phyloP scores from a whole-genome alignment of 805 yeast species.

The Kodamaea hsintzibuensis region DNA sequence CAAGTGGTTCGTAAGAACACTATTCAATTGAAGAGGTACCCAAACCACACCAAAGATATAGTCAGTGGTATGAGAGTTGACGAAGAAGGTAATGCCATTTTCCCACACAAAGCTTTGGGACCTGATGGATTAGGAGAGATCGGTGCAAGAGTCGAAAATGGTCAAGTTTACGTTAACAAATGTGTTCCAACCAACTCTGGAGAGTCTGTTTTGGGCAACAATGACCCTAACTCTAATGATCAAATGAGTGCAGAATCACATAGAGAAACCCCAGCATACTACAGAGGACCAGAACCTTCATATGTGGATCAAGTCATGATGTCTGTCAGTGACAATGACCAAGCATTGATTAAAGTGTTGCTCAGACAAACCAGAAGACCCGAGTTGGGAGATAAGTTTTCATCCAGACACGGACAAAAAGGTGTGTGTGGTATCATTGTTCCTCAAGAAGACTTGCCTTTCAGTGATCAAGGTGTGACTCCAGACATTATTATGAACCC shows the following conservation, averaged over 20 bases:
- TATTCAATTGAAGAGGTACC: constrained; percentile 83
- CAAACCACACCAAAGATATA: constrained; percentile 90
- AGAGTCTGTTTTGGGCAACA: constrained; percentile 54
- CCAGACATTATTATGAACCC: constrained; percentile 99
- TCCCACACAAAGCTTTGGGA: constrained; percentile 84
- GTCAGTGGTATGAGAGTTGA: constrained; percentile 90
- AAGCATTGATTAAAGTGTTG: constrained; percentile 88
- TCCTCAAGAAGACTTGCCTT: constrained; percentile 95
- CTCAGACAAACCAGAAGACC: constrained; percentile 96
- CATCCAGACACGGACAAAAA: constrained; percentile 97
- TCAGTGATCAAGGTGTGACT: constrained; percentile 84
- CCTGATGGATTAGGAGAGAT: constrained; percentile 97
- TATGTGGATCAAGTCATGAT: constrained; percentile 97
- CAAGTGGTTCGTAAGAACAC: constrained; percentile 93
- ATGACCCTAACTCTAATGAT: constrained; percentile 15
- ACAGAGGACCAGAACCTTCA: constrained; percentile 94
- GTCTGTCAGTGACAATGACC: constrained; percentile 94
- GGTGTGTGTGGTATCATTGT: constrained; percentile 99
- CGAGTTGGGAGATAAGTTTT: constrained; percentile 95
- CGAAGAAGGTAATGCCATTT: constrained; percentile 76
- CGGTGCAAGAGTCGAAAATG: constrained; percentile 85
- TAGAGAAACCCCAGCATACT: constrained; percentile 87
- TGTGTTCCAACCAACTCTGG: constrained; percentile 87
- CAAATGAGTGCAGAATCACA: constrained; percentile 52
- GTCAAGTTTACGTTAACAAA: constrained; percentile 92